These are phyloP conservation scores for Pleurotus giganteus DNA, from an alignment of 768 basidiomycete species.

Conservation along the genomic window DNA sequence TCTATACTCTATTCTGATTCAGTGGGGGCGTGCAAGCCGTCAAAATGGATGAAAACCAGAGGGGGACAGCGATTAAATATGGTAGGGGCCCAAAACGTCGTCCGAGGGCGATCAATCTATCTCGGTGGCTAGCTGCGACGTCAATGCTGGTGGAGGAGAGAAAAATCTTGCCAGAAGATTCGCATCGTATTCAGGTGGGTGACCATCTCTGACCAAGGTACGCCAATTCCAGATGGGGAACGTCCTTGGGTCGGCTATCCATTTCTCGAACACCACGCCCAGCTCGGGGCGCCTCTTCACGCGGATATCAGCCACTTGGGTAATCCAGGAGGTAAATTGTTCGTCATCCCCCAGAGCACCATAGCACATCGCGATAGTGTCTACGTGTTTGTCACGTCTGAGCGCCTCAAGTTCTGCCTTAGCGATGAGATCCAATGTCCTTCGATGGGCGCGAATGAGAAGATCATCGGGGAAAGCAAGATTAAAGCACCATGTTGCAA, in stretches of 20 bases:
- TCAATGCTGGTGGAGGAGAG: not conserved
- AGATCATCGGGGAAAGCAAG: slow-evolving; percentile 20
- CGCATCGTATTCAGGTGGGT: not conserved
- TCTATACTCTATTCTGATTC: too few relatives aligned
- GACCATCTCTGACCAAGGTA: not conserved
- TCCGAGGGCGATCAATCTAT: not conserved
- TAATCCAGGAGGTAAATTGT: slow-evolving; percentile 33
- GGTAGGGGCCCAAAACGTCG: not conserved
- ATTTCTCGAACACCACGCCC: slow-evolving; percentile 1
- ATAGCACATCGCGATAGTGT: slow-evolving; percentile 39
- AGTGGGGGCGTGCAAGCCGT: too few relatives aligned
- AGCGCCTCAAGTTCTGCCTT: slow-evolving; percentile 31
- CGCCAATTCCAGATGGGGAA: slow-evolving; percentile 7
- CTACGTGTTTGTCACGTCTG: slow-evolving; percentile 26
- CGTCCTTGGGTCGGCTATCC: not conserved
- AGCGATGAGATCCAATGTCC: slow-evolving; percentile 28
- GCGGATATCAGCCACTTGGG: slow-evolving; percentile 15
- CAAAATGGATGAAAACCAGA: too few relatives aligned
- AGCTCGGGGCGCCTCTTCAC: slow-evolving; percentile 2
- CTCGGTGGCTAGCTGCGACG: not conserved
- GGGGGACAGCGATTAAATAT: too few relatives aligned
- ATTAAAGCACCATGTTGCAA: slow-evolving; percentile 34
- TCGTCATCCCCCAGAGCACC: slow-evolving; percentile 35
- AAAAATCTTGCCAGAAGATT: not conserved
- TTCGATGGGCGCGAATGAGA: slow-evolving; percentile 30